Evolutionary conservation across 2,329 filamentous ascomycete species (phyloP).

Genomic region (Colletotrichum lini): DNA sequence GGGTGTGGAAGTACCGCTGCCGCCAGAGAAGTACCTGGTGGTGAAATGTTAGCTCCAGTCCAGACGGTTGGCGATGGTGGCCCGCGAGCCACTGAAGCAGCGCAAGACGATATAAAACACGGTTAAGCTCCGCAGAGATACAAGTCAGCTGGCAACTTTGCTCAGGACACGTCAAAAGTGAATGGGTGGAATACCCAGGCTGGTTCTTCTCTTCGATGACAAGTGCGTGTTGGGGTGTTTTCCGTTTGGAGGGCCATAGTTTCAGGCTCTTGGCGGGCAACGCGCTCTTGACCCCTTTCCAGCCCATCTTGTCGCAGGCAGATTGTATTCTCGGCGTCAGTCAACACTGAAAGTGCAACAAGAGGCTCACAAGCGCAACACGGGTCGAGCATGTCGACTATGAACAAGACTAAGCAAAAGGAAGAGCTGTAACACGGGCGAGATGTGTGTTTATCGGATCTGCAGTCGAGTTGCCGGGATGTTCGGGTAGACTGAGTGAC

Average conservation of each 20-base stretch:
- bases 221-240: slow-evolving; percentile 42
- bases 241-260: slow-evolving; percentile 50
- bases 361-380: background rate
- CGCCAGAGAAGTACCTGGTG: slow-evolving; percentile 51
- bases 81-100: background rate
- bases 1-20: slow-evolving; percentile 47
- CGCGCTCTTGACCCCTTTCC: slow-evolving; percentile 55
- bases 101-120: background rate
- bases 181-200: slow-evolving; percentile 38
- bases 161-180: slow-evolving; percentile 18
- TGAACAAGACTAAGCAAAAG: background rate
- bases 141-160: slow-evolving; percentile 35
- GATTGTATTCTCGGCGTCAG: slow-evolving; percentile 5
- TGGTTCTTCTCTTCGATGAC: slow-evolving; percentile 30
- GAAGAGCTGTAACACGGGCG: background rate
- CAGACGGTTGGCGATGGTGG: background rate
- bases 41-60: slow-evolving; percentile 5
- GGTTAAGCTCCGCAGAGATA: background rate
- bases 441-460: background rate
- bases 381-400: slow-evolving; percentile 1
- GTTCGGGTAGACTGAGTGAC: background rate
- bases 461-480: slow-evolving; percentile 6
- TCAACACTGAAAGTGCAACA: background rate
- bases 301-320: slow-evolving; percentile 51
- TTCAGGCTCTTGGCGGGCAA: slow-evolving; percentile 53